phyloP scores from a whole-genome alignment of 306 rosid genomes.

The Bauhinia variegata region DNA sequence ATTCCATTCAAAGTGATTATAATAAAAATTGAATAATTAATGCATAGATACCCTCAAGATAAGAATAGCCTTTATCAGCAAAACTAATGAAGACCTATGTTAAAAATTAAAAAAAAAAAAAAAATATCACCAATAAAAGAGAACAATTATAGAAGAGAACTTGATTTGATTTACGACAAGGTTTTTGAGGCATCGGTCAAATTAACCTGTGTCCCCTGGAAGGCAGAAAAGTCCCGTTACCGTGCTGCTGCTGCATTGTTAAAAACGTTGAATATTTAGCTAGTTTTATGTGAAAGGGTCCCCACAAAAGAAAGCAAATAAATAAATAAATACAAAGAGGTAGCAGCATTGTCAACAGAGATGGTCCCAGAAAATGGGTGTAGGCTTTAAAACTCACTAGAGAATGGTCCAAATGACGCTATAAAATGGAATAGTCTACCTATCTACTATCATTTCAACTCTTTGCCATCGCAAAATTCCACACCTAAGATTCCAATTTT shows the following conservation, averaged over 20 bases:
- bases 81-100: too few relatives aligned
- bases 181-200: slow-evolving; percentile 36
- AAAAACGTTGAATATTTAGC: slow-evolving; percentile 29
- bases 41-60: slow-evolving; percentile 9
- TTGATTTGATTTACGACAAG: slow-evolving; percentile 38
- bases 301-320: slow-evolving; percentile 23
- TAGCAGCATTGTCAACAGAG: slow-evolving; percentile 25
- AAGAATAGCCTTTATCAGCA: slow-evolving; percentile 15
- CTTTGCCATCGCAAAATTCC: too few relatives aligned
- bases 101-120: too few relatives aligned
- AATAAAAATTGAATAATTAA: slow-evolving; percentile 38
- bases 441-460: not conserved
- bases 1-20: slow-evolving; percentile 38
- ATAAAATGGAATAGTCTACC: not conserved
- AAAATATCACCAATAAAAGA: too few relatives aligned
- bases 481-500: too few relatives aligned
- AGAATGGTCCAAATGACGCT: slow-evolving; percentile 25
- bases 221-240: not conserved
- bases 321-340: slow-evolving; percentile 7
- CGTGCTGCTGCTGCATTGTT: slow-evolving; percentile 22
- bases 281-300: slow-evolving; percentile 21
- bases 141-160: too few relatives aligned
- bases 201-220: slow-evolving; percentile 29
- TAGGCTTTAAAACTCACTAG: slow-evolving; percentile 32
- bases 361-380: slow-evolving; percentile 48